These are phyloP conservation scores for Ascochyta clinopodiicola DNA, from an alignment of 2,329 filamentous ascomycete species.

Conservation along the genomic window DNA sequence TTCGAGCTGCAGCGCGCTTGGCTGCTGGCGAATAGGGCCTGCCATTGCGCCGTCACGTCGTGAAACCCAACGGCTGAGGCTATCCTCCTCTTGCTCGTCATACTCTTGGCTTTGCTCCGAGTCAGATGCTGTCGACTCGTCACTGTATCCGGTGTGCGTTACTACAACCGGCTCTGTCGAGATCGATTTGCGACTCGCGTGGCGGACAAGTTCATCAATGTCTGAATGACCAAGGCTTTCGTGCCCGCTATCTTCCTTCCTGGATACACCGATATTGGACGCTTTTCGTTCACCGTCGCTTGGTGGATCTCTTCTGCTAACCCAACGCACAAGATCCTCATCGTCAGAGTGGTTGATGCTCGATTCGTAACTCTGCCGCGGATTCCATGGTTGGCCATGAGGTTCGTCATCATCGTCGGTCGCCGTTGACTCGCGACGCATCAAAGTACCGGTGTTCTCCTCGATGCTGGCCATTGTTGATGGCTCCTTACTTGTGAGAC, in stretches of 20 bases:
- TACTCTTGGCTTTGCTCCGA: slow-evolving; percentile 27
- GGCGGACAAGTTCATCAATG: slow-evolving; percentile 41
- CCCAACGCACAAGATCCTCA: slow-evolving; percentile 44
- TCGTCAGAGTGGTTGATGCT: slow-evolving; percentile 40
- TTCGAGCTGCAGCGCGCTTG: slow-evolving; percentile 3
- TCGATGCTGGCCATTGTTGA: slow-evolving; percentile 33
- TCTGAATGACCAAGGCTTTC: slow-evolving; percentile 41
- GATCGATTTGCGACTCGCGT: slow-evolving; percentile 29
- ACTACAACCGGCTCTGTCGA: slow-evolving; percentile 1
- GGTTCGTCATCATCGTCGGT: slow-evolving; percentile 28
- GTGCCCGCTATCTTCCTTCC: slow-evolving; percentile 32
- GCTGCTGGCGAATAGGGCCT: slow-evolving; percentile 27
- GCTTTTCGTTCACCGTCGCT: slow-evolving; percentile 35
- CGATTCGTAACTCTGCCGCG: slow-evolving; percentile 24
- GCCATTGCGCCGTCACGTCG: slow-evolving; percentile 33
- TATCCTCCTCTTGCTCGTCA: slow-evolving; percentile 34
- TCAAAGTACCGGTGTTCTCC: slow-evolving; percentile 26
- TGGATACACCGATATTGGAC: slow-evolving; percentile 1
- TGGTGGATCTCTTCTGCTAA: slow-evolving; percentile 39
- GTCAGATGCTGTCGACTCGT: slow-evolving; percentile 41
- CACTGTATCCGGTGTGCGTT: slow-evolving; percentile 26
- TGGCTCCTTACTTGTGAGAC: slow-evolving; percentile 39
- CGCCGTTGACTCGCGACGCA: slow-evolving; percentile 32
- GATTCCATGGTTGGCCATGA: slow-evolving; percentile 5
- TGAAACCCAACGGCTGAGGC: slow-evolving; percentile 45